These are phyloP conservation scores for Pleurotus tuoliensis DNA, from an alignment of 768 basidiomycete species.

Conservation along the genomic window DNA sequence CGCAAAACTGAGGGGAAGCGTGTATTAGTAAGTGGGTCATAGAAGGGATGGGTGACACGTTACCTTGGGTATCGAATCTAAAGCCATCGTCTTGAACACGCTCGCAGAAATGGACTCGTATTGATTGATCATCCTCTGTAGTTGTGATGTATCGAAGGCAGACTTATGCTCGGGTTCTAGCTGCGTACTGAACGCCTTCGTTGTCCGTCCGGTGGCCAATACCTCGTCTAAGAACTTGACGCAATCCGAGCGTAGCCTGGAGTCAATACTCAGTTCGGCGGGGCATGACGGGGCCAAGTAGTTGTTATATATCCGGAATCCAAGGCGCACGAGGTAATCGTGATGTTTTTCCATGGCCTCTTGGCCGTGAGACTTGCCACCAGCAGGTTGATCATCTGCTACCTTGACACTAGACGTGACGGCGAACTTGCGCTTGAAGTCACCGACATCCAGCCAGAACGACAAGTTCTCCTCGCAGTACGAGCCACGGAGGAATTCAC, in stretches of 20 bases:
- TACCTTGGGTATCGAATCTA: constrained; percentile 96
- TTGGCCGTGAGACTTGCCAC: constrained; percentile 65
- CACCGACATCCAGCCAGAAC: constrained; percentile 96
- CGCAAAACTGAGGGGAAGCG: constrained; percentile 63
- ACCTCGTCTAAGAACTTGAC: constrained; percentile 91
- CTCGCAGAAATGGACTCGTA: constrained; percentile 98
- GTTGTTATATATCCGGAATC: constrained; percentile 89
- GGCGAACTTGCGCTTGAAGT: constrained; percentile 94
- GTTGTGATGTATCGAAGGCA: constrained; percentile 90
- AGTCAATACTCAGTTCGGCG: constrained; percentile 97
- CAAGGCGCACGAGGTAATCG: constrained; percentile 89
- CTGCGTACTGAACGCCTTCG: constrained; percentile 73
- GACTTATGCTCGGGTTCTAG: constrained; percentile 79
- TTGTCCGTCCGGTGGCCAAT: constrained; percentile 62
- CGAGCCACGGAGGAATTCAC: constrained; percentile 90
- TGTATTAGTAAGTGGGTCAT: too few relatives aligned
- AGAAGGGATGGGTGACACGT: constrained; percentile 9
- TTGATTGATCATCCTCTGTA: constrained; percentile 87
- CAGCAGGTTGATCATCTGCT: constrained; percentile 33
- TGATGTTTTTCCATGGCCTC: constrained; percentile 97
- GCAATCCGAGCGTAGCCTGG: constrained; percentile 90
- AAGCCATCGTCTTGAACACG: constrained; percentile 96
- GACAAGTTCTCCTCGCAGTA: constrained; percentile 98
- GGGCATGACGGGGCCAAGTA: constrained; percentile 95
- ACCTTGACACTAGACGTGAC: constrained; percentile 91